These are phyloP conservation scores for Komagataella populi DNA, from an alignment of 805 yeast species.

Conservation along the genomic window DNA sequence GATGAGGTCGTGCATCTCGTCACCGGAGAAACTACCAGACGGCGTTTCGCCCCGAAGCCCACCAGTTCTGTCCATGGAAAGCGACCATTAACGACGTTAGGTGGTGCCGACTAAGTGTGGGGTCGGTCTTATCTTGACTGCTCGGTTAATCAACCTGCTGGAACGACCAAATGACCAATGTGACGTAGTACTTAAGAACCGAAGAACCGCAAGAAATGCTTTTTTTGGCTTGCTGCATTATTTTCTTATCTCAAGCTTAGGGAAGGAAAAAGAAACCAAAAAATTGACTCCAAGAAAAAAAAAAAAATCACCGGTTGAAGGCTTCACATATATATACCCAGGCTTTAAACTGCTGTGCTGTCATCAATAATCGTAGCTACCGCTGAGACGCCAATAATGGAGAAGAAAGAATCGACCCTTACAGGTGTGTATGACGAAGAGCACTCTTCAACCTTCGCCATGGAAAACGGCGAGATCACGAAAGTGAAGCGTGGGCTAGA, in stretches of 20 bases:
- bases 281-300: no score
- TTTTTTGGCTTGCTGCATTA: background rate
- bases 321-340: background rate
- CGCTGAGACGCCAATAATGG: background rate
- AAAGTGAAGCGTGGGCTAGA: conserved; percentile 39
- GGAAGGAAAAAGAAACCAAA: background rate
- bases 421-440: background rate
- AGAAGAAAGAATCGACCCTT: background rate
- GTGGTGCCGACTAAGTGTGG: background rate
- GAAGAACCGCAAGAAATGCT: background rate
- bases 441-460: background rate
- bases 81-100: background rate
- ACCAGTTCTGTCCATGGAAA: background rate
- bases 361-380: background rate
- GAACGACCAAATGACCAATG: background rate
- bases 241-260: background rate
- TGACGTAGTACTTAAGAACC: background rate
- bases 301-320: background rate
- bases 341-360: background rate
- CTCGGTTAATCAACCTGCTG: background rate
- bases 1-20: background rate
- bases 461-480: conserved; percentile 8
- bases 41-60: background rate
- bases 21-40: background rate
- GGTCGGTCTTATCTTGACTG: background rate